Percentiles rank a stretch among this genome's conserved stretches.
Conservation (phyloP, 768 basidiomycete species). For the Pleurotus pulmonarius region DNA sequence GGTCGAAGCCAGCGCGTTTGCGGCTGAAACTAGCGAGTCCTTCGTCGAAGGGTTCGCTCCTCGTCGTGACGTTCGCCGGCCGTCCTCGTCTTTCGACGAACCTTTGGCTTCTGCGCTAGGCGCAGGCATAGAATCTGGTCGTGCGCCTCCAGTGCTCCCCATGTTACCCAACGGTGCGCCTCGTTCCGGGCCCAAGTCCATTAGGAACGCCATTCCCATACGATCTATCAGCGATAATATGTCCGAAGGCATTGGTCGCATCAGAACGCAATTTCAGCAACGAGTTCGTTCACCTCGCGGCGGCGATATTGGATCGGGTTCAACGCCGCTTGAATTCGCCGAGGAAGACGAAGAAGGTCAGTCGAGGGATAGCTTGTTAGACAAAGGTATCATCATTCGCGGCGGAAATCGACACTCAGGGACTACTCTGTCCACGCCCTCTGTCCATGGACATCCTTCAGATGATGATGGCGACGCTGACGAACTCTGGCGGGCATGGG, state of each 20-base stretch:
- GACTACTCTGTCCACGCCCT: slow-evolving; percentile 34
- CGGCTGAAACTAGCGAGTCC: slow-evolving; percentile 33
- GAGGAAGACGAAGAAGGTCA: slow-evolving; percentile 54
- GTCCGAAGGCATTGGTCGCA: slow-evolving; percentile 55
- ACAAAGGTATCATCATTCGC: slow-evolving; percentile 19
- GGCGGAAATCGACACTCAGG: slow-evolving; percentile 27
- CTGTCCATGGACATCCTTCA: slow-evolving; percentile 28
- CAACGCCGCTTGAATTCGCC: slow-evolving; percentile 42
- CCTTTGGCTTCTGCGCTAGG: slow-evolving; percentile 73
- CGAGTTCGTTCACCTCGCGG: slow-evolving; percentile 38
- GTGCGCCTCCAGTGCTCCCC: slow-evolving; percentile 50
- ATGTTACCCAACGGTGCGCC: slow-evolving; percentile 76
- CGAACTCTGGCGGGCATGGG: slow-evolving; percentile 41
- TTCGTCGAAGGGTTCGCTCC: slow-evolving; percentile 52
- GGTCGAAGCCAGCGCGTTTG: slow-evolving; percentile 61
- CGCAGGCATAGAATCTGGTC: slow-evolving; percentile 48
- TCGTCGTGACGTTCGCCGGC: slow-evolving; percentile 37
- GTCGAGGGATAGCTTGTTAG: slow-evolving; percentile 12
- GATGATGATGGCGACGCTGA: slow-evolving; percentile 27
- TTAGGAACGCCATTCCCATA: slow-evolving; percentile 54
- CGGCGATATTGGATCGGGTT: slow-evolving; percentile 18
- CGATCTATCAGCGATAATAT: slow-evolving; percentile 53
- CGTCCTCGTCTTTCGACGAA: slow-evolving; percentile 69
- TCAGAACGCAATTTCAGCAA: slow-evolving; percentile 53
- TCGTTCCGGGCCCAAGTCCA: slow-evolving; percentile 32